These are phyloP conservation scores for Termitomyces sp. DNA, from an alignment of 768 basidiomycete species.

Conservation along the genomic window DNA sequence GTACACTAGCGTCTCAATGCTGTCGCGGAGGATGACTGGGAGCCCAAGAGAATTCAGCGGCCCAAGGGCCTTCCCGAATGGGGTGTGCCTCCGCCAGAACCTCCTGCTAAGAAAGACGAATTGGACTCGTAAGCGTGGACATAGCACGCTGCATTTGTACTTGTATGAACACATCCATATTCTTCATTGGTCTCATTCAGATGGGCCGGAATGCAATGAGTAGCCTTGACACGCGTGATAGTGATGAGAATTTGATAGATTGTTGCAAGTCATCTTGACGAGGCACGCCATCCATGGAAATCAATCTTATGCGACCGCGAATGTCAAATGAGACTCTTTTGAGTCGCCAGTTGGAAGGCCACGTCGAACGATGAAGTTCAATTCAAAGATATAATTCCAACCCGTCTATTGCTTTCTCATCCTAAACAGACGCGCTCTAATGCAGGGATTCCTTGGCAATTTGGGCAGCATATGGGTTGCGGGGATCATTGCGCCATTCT, in stretches of 20 bases:
- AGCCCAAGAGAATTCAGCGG: conserved; percentile 77
- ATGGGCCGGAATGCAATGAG: background rate
- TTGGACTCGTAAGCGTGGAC: background rate
- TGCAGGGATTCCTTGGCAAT: conserved; percentile 60
- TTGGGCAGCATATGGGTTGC: conserved; percentile 78
- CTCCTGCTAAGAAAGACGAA: conserved; percentile 19
- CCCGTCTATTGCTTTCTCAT: conserved; percentile 8
- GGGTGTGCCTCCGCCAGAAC: conserved; percentile 76
- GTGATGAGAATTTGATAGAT: background rate
- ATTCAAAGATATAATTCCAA: background rate
- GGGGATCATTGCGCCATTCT: conserved; percentile 66
- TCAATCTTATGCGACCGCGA: background rate
- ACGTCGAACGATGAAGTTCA: background rate
- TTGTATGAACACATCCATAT: background rate
- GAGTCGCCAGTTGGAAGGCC: background rate
- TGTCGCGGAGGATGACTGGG: conserved; percentile 69
- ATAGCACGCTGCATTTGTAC: conserved; percentile 1
- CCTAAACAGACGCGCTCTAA: conserved; percentile 19
- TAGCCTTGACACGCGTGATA: background rate
- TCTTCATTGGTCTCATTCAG: background rate
- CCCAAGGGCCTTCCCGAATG: conserved; percentile 90
- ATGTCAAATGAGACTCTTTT: background rate
- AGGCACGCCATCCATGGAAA: background rate
- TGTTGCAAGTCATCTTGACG: background rate
- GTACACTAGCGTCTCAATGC: conserved; percentile 60